These are phyloP conservation scores for Acanthamoeba lenticulata DNA, from an alignment of 208 protist genomes.

Conservation along the genomic window DNA sequence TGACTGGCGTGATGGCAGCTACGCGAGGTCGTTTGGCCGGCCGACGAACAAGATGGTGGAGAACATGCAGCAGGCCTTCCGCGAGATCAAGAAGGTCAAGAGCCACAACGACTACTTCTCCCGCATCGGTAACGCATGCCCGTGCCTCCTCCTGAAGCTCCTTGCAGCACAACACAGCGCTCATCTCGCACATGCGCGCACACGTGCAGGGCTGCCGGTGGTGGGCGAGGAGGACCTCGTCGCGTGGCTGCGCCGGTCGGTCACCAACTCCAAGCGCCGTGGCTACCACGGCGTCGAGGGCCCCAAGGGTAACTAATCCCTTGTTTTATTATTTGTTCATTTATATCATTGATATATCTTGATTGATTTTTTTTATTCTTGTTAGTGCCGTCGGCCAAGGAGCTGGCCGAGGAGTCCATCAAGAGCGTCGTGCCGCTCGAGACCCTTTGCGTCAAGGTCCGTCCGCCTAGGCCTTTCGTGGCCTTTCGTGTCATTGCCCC, in stretches of 20 bases:
- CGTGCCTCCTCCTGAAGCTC: neutral
- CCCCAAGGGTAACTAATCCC: neutral
- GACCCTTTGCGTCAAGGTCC: conserved; percentile 45
- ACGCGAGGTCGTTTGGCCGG: neutral
- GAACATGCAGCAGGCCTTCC: conserved; percentile 65
- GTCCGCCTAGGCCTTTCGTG: neutral
- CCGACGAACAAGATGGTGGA: conserved; percentile 64
- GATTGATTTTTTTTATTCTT: too few relatives aligned
- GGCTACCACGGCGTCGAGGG: conserved; percentile 62
- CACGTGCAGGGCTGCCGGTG: neutral
- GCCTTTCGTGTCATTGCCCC: too few relatives aligned
- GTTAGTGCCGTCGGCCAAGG: conserved; percentile 7
- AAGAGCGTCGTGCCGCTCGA: conserved; percentile 63
- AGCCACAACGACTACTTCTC: conserved; percentile 67
- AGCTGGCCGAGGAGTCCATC: conserved; percentile 47
- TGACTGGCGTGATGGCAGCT: neutral
- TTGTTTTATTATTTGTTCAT: too few relatives aligned
- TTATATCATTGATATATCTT: too few relatives aligned
- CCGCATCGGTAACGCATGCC: neutral
- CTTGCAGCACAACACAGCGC: neutral
- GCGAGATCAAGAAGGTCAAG: conserved; percentile 66
- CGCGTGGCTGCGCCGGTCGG: conserved; percentile 18
- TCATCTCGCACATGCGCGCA: too few relatives aligned
- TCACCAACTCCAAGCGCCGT: conserved; percentile 50
- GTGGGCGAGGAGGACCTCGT: conserved; percentile 36